Conservation (phyloP, 345 rosid species). For the Cardamine chenopodiifolia region DNA sequence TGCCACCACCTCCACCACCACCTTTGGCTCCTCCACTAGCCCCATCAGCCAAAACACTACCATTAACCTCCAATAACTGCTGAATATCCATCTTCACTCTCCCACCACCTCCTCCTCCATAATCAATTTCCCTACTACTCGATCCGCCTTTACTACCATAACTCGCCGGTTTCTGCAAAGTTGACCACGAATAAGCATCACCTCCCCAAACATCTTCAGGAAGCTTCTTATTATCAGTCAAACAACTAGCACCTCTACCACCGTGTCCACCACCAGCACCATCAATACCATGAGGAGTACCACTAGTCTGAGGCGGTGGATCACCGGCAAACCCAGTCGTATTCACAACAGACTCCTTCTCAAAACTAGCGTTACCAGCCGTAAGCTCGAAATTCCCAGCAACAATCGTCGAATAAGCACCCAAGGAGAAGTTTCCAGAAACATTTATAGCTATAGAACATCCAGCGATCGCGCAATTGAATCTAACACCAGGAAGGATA, state of each 20-base stretch:
- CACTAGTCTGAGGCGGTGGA: slow-evolving; percentile 92
- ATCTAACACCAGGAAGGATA: slow-evolving; percentile 66
- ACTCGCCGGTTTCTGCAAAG: slow-evolving; percentile 69
- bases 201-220: slow-evolving; percentile 99
- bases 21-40: slow-evolving; percentile 74
- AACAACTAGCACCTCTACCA: slow-evolving; percentile 87
- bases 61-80: slow-evolving; percentile 61
- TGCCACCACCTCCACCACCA: slow-evolving; percentile 98
- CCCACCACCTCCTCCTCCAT: slow-evolving; percentile 94
- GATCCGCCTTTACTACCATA: slow-evolving; percentile 87
- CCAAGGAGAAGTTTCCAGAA: slow-evolving; percentile 72
- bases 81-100: slow-evolving; percentile 56
- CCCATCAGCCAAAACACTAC: slow-evolving; percentile 81
- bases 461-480: slow-evolving; percentile 62
- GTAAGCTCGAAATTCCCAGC: slow-evolving; percentile 66
- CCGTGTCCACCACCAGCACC: slow-evolving; percentile 98
- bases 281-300: slow-evolving; percentile 78
- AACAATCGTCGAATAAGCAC: slow-evolving; percentile 62
- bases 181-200: slow-evolving; percentile 91
- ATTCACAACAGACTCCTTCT: slow-evolving; percentile 60
- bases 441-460: slow-evolving; percentile 73
- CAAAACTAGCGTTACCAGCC: slow-evolving; percentile 70
- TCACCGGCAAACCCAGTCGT: slow-evolving; percentile 83
- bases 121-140: slow-evolving; percentile 75
- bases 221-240: slow-evolving; percentile 61